Base-by-base conservation (phyloP, 2,329 filamentous ascomycete species). In the Aspergillus hiratsukae region DNA sequence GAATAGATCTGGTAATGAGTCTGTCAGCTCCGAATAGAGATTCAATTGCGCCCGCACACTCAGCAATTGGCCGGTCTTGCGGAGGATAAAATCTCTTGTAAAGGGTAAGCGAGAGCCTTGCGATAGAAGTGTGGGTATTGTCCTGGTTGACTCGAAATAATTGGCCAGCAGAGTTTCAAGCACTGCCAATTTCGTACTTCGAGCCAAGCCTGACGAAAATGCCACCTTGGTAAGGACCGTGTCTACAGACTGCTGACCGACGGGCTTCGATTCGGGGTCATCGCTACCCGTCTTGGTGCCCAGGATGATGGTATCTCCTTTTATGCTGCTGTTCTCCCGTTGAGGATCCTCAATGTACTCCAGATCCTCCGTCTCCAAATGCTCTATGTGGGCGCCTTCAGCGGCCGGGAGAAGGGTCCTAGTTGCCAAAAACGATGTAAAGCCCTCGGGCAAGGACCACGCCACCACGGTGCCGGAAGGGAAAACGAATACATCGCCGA, bases 11-110 rank as follows among this genome's bases (percentile, higher is more conserved):
- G 94, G 94, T 19, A 97, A 81, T 19, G 90, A 91, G 75, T 99
- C 94, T 0, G 94, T 97, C 35, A 99, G 83, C 74, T 97, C 94
- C 1, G 91, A 96, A 77, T 97, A 97, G 65, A 97, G 88, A 70
- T 99, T 99, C 50, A 99, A 81, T 68, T 96, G 91, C 0, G 93
- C 93, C 49, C 94, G 87, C 52, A 97, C 85, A 67, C 87, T 88
- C 19, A 97, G 83, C 6, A 99, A 81, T 73, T 97, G 91, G 58
- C 94, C 94, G 0, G 94, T 97, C 75, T 97, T 96, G 63, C 90
- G 87, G 27, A 97, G 80, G 68, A 97, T 93, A 72, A 96, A 93
- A 53, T 83, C 81, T 52, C 91, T 82, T 21, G 82, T 84, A 61
- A 87, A 88, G 6, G 86, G 82, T 3, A 86, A 72, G 45, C 80